Percentiles rank a stretch among this genome's conserved stretches.
Conservation (phyloP, 169 alveolate species). For the Plasmodium vivax region DNA sequence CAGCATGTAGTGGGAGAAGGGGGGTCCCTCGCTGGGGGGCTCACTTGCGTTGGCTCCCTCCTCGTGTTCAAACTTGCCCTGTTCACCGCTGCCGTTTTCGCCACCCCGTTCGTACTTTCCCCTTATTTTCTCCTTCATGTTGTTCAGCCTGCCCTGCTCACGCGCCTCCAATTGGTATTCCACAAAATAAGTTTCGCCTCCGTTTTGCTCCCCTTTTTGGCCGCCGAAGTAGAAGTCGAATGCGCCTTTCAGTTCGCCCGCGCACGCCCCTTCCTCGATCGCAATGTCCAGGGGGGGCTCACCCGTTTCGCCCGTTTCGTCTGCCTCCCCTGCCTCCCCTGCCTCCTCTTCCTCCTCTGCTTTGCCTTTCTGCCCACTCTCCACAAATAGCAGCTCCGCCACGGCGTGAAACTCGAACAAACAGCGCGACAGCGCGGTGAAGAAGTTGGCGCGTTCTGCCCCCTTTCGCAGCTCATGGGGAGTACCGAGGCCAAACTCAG, state of each 20-base stretch:
- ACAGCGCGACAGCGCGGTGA: neutral
- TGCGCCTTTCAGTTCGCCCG: constrained; percentile 16
- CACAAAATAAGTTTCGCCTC: neutral
- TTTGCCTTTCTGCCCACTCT: neutral
- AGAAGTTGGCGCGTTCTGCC: neutral
- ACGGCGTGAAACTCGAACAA: constrained; percentile 15
- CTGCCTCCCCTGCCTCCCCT: neutral
- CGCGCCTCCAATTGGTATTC: neutral
- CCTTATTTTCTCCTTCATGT: constrained; percentile 31
- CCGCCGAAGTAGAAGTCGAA: constrained; percentile 50
- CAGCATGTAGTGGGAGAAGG: constrained; percentile 45
- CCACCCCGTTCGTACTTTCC: neutral
- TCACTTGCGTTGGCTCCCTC: neutral
- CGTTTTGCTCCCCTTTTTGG: neutral
- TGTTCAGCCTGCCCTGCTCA: constrained; percentile 19
- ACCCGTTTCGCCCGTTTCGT: neutral
- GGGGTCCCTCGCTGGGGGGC: neutral
- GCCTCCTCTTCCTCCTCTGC: neutral
- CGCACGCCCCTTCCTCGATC: neutral
- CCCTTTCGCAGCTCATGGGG: neutral
- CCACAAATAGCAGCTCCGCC: constrained; percentile 26
- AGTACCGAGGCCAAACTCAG: neutral
- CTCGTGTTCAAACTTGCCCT: neutral
- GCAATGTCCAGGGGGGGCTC: neutral
- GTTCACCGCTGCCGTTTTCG: neutral